Conservation (phyloP, 306 rosid genomes). For the Abrus precatorius region DNA sequence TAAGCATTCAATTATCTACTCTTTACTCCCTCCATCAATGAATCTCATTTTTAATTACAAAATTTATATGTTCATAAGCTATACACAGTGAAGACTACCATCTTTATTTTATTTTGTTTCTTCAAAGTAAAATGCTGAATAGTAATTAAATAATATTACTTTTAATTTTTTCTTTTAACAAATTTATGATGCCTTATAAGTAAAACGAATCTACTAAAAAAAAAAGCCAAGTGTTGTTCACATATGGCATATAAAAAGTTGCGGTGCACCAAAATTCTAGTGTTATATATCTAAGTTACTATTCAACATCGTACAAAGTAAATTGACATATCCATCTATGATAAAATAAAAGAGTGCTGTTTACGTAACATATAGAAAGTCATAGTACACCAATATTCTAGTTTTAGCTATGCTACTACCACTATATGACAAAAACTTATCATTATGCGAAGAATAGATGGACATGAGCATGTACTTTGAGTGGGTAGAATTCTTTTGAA, state of each 20-base stretch:
- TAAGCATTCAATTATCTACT: neutral
- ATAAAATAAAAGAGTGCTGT: neutral
- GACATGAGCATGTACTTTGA: neutral
- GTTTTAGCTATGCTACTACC: constrained; percentile 23
- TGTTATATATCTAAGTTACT: too few relatives aligned
- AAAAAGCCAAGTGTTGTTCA: neutral
- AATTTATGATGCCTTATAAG: neutral
- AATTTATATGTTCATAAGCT: too few relatives aligned
- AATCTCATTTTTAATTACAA: constrained; percentile 7
- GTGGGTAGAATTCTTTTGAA: too few relatives aligned
- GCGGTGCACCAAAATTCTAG: too few relatives aligned
- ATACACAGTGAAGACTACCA: too few relatives aligned
- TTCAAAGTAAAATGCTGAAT: neutral
- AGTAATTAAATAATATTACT: neutral
- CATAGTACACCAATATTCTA: constrained; percentile 38
- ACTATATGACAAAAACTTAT: constrained; percentile 38
- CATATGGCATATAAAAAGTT: neutral
- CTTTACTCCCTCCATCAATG: too few relatives aligned
- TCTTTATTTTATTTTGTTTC: neutral
- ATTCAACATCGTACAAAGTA: too few relatives aligned
- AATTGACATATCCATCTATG: neutral
- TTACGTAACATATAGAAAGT: constrained; percentile 2
- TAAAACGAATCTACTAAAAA: neutral
- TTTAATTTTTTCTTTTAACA: neutral
- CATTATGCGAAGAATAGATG: neutral